Conservation (phyloP, 306 rosid species). For the Acacia crassicarpa region DNA sequence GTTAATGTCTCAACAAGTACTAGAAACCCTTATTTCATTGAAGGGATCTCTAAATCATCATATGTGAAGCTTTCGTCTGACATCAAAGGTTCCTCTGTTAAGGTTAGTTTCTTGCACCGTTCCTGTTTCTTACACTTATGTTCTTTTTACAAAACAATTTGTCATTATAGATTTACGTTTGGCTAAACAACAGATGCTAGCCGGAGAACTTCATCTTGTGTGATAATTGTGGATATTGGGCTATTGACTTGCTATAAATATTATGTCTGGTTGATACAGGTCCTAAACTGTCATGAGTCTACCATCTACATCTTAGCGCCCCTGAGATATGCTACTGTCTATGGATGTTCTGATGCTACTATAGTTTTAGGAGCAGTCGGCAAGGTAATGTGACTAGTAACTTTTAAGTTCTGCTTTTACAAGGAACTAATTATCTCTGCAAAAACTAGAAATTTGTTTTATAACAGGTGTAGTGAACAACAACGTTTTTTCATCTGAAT, state of each 20-base stretch:
- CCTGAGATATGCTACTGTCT: constrained; percentile 83
- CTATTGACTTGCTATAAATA: constrained; percentile 22
- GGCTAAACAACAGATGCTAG: neutral
- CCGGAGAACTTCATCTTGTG: neutral
- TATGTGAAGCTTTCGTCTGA: constrained; percentile 86
- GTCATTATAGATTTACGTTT: neutral
- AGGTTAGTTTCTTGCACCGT: constrained; percentile 55
- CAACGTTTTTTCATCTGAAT: constrained; percentile 14
- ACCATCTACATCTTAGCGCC: constrained; percentile 72
- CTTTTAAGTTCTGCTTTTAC: constrained; percentile 17
- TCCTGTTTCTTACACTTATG: neutral
- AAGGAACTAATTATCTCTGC: constrained; percentile 13
- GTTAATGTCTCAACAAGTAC: constrained; percentile 56
- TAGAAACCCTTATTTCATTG: constrained; percentile 84
- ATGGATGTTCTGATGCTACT: constrained; percentile 98
- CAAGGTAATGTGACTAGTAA: constrained; percentile 61
- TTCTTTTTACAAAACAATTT: neutral
- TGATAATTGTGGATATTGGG: constrained; percentile 11
- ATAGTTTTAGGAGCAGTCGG: constrained; percentile 97
- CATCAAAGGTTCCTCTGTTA: constrained; percentile 83
- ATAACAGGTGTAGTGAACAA: constrained; percentile 1
- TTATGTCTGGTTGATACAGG: constrained; percentile 54
- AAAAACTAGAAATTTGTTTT: constrained; percentile 21
- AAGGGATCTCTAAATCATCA: constrained; percentile 91
- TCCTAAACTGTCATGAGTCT: constrained; percentile 92